Conservation (phyloP, 2,329 filamentous ascomycete genomes). For the Hymenoscyphus fraxineus region DNA sequence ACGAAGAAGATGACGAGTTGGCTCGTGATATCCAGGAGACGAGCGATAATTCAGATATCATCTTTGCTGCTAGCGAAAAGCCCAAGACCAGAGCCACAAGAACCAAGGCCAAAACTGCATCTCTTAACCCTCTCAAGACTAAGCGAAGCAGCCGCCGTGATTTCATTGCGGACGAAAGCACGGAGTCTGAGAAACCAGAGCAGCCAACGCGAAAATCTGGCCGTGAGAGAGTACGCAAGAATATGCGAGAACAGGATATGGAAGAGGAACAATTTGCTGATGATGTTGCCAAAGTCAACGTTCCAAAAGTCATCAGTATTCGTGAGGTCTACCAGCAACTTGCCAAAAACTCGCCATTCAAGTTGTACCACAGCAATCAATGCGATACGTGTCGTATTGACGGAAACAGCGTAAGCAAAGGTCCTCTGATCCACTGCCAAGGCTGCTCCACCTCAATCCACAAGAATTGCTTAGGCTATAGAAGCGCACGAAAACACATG, state of each 20-base stretch:
- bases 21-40: slow-evolving; percentile 20
- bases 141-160: slow-evolving; percentile 13
- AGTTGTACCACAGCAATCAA: slow-evolving; percentile 59
- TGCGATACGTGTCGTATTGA: slow-evolving; percentile 70
- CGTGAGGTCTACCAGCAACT: slow-evolving; percentile 70
- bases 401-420: slow-evolving; percentile 55
- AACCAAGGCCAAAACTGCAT: slow-evolving; percentile 8
- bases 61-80: slow-evolving; percentile 38
- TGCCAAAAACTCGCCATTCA: slow-evolving; percentile 62
- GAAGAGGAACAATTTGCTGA: slow-evolving; percentile 47
- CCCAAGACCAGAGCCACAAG: slow-evolving; percentile 36
- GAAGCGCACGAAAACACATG: slow-evolving; percentile 74
- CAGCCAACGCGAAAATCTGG: slow-evolving; percentile 35
- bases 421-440: slow-evolving; percentile 76
- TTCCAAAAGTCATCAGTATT: slow-evolving; percentile 58
- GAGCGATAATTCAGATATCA: slow-evolving; percentile 46
- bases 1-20: slow-evolving; percentile 28
- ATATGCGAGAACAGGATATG: slow-evolving; percentile 48
- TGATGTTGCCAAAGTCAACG: slow-evolving; percentile 43
- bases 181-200: slow-evolving; percentile 20
- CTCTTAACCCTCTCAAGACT: slow-evolving; percentile 10
- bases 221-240: slow-evolving; percentile 35
- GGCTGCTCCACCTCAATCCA: slow-evolving; percentile 85
- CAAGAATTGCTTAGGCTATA: slow-evolving; percentile 72
- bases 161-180: slow-evolving; percentile 11